phyloP scores from a whole-genome alignment of 2,329 filamentous ascomycete genomes.

The Tolypocladium ovalisporum region DNA sequence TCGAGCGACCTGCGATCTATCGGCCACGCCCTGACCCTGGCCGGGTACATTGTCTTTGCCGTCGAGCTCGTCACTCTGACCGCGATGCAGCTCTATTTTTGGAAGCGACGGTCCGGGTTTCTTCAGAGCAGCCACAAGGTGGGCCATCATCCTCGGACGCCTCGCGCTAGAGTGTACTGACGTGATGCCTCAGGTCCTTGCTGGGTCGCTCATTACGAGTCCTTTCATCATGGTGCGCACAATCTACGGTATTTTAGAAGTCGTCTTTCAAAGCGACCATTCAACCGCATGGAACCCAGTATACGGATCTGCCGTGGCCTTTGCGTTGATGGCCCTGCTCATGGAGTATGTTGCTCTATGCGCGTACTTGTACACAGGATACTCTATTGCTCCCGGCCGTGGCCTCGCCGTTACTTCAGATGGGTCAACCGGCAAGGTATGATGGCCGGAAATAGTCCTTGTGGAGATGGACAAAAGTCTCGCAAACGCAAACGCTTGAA shows the following conservation, averaged over 20 bases:
- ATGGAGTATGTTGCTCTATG: constrained; percentile 8
- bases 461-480: not conserved
- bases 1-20: not conserved
- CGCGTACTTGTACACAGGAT: constrained; percentile 6
- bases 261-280: constrained; percentile 1
- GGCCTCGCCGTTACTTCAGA: not conserved
- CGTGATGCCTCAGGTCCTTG: constrained; percentile 3
- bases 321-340: constrained; percentile 7
- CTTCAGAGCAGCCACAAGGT: constrained; percentile 9
- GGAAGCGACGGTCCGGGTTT: constrained; percentile 3
- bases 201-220: constrained; percentile 8
- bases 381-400: constrained; percentile 5
- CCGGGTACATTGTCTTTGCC: constrained; percentile 12
- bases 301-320: constrained; percentile 4
- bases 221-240: constrained; percentile 11
- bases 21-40: constrained; percentile 9
- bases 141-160: not conserved
- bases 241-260: constrained; percentile 11
- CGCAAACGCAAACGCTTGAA: not conserved
- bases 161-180: not conserved
- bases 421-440: not conserved
- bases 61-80: constrained; percentile 7
- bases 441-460: not conserved
- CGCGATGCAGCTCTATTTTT: constrained; percentile 8
- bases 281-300: constrained; percentile 9